Evolutionary conservation across 768 basidiomycete genomes (phyloP), one percentile per base, ranked within the genome.

Genomic region (Mycena chlorophos): DNA sequence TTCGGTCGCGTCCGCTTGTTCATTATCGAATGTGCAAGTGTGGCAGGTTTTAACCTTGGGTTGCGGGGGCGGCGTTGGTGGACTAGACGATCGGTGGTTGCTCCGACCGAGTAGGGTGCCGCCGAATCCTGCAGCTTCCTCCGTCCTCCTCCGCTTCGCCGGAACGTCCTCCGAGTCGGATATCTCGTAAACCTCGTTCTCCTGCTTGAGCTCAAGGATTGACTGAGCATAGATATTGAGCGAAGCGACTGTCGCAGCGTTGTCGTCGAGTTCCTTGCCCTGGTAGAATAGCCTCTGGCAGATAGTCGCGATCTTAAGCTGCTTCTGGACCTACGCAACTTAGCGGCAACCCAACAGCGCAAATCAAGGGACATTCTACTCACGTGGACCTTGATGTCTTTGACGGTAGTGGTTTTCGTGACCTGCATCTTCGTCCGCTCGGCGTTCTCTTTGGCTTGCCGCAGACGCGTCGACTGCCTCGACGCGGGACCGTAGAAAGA

Each of bases 371-470:
- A 48, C 39, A 28, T 42, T 52, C 3, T 30, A 26, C 82, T 55
- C 54, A 90, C 87, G 76, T 82, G 77, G 52, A 89, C 65, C 69
- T 91, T 92, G 63, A 93, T 82, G 16, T 92, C 89, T 67, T 87
- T 91, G 49, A 94, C 78, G 0, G 87, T 85, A 58, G 82, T 90
- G 27, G 70, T 66, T 68, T 89, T 91, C 40, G 75, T 73, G 42
- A 93, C 78, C 12, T 72, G 77, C 47, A 90, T 65, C 60, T 71
- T 80, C 55, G 76, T 77, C 58, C 74, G 71, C 62, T 80, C 80
- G 6, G 76, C 80, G 25, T 73, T 66, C 52, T 81, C 78, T 66
- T 79, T 79, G 16, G 75, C 76, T 63, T 81, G 78, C 42, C 84
- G 84, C 42, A 91, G 75, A 19, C 91, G 86, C 63, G 80, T 84